Conservation (phyloP, 2,329 filamentous ascomycete species). For the Fusarium continuum region DNA sequence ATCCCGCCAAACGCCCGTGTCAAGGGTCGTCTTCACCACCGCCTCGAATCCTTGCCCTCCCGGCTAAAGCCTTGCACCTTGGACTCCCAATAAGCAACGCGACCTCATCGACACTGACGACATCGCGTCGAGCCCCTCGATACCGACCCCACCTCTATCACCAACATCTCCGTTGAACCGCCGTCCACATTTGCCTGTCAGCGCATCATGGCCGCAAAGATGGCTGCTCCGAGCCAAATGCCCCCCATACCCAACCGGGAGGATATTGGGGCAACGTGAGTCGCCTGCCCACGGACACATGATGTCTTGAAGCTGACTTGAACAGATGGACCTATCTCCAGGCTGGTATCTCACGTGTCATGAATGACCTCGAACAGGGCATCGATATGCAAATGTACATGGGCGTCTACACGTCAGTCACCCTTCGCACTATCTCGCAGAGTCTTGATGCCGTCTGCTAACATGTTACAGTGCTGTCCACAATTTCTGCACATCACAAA, state of each 20-base stretch:
- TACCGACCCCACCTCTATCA: constrained; percentile 40
- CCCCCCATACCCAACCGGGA: constrained; percentile 68
- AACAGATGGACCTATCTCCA: constrained; percentile 89
- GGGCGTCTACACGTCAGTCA: constrained; percentile 85
- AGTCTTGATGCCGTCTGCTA: constrained; percentile 42
- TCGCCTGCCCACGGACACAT: constrained; percentile 6
- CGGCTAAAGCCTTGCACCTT: neutral
- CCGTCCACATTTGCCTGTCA: constrained; percentile 22
- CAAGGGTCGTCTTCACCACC: neutral
- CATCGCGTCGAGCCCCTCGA: constrained; percentile 40
- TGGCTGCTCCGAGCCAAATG: constrained; percentile 56
- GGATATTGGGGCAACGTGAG: constrained; percentile 64
- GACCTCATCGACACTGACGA: constrained; percentile 30
- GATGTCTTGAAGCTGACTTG: constrained; percentile 35
- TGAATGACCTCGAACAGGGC: constrained; percentile 89
- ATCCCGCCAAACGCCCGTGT: neutral
- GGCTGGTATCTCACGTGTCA: constrained; percentile 88
- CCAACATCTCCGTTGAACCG: constrained; percentile 30
- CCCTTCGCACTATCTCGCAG: neutral
- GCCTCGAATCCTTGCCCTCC: neutral
- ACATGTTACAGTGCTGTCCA: constrained; percentile 77
- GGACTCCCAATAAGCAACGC: neutral
- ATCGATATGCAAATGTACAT: constrained; percentile 98
- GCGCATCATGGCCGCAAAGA: constrained; percentile 49
- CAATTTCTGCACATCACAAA: constrained; percentile 99